Conservation (phyloP, 768 basidiomycete genomes). For the Hericium coralloides region DNA sequence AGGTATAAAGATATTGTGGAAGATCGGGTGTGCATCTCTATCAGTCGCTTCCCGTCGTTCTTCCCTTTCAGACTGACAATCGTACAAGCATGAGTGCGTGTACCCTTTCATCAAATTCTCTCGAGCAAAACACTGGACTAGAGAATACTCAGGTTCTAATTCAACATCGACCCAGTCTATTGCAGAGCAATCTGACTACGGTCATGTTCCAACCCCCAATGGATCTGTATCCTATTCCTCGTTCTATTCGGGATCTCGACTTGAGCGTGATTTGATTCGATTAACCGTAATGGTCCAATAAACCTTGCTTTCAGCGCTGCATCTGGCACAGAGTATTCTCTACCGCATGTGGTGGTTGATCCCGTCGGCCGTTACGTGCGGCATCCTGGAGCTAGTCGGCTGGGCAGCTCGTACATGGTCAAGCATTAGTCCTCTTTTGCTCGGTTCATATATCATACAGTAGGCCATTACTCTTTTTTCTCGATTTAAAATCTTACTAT, state of each 20-base stretch:
- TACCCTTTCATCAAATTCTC: background rate
- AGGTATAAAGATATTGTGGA: background rate
- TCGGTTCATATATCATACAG: slow-evolving; percentile 34
- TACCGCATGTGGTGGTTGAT: slow-evolving; percentile 28
- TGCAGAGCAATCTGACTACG: background rate
- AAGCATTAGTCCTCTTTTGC: slow-evolving; percentile 14
- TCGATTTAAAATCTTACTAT: too few relatives aligned
- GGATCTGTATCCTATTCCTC: slow-evolving; percentile 4
- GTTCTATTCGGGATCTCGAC: background rate
- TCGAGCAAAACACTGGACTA: background rate
- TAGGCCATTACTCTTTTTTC: slow-evolving; percentile 7
- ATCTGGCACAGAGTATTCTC: slow-evolving; percentile 19
- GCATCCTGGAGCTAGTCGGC: slow-evolving; percentile 28
- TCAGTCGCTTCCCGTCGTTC: background rate
- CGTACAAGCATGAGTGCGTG: background rate
- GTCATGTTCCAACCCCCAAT: slow-evolving; percentile 5
- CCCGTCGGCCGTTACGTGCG: slow-evolving; percentile 23
- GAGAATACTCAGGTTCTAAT: background rate
- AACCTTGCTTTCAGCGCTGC: slow-evolving; percentile 13
- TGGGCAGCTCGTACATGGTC: slow-evolving; percentile 31
- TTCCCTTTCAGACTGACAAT: background rate
- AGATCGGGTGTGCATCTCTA: background rate
- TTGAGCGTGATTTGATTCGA: background rate
- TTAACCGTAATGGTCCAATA: background rate
- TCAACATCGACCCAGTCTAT: background rate